Conservation (phyloP, 2,329 filamentous ascomycete genomes). For the Pezicula rhizophila region DNA sequence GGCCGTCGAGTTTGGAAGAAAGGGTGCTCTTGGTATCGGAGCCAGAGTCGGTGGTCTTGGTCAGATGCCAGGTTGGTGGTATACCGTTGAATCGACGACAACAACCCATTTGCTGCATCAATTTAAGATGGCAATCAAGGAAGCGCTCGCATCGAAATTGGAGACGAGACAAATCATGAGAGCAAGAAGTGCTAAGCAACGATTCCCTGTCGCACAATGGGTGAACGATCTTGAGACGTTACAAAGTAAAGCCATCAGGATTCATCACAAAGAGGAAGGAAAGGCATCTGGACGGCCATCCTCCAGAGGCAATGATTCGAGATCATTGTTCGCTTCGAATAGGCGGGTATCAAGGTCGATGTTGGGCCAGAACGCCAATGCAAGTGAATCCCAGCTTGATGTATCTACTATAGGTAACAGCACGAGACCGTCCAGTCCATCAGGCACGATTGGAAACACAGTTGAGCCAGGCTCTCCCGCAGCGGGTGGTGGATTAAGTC, state of each 20-base stretch:
- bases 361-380: background rate
- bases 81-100: slow-evolving; percentile 59
- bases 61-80: slow-evolving; percentile 70
- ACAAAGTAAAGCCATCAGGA: slow-evolving; percentile 54
- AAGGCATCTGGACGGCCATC: slow-evolving; percentile 13
- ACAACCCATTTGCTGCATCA: slow-evolving; percentile 58
- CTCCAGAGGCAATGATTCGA: background rate
- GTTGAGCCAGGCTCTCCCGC: background rate
- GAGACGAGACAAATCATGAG: slow-evolving; percentile 56
- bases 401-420: background rate
- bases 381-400: slow-evolving; percentile 1
- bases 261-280: slow-evolving; percentile 28
- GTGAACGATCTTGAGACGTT: slow-evolving; percentile 58
- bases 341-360: background rate
- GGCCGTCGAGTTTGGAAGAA: slow-evolving; percentile 62
- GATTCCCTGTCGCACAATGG: slow-evolving; percentile 64
- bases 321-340: background rate
- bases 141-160: slow-evolving; percentile 50
- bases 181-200: slow-evolving; percentile 57
- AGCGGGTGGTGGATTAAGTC: background rate
- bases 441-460: background rate
- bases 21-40: slow-evolving; percentile 61
- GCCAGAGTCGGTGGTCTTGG: slow-evolving; percentile 61
- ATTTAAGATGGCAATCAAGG: slow-evolving; percentile 58
- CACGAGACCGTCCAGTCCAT: slow-evolving; percentile 1